Evolutionary conservation across 495 filamentous ascomycete genomes (phyloP).

Genomic region (Xylaria cubensis): DNA sequence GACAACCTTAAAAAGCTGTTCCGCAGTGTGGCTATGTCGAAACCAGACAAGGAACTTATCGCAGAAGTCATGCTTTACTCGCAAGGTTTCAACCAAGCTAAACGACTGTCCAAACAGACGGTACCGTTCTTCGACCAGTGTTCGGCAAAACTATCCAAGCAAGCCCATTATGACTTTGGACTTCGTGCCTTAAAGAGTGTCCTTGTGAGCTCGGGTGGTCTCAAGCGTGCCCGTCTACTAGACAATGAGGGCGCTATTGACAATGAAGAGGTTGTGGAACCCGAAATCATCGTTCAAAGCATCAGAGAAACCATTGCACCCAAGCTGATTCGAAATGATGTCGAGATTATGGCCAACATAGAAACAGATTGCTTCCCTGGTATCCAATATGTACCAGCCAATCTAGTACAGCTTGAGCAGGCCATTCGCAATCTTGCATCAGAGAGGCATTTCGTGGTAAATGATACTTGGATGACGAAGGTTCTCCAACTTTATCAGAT

Average conservation of each 20-base stretch:
- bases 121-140: conserved; percentile 98
- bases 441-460: conserved; percentile 84
- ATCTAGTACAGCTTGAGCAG: conserved; percentile 75
- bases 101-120: conserved; percentile 87
- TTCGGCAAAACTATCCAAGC: conserved; percentile 79
- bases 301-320: conserved; percentile 98
- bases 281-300: conserved; percentile 99
- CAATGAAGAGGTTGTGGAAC: conserved; percentile 80
- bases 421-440: conserved; percentile 82
- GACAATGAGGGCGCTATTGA: conserved; percentile 60
- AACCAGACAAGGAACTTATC: conserved; percentile 99
- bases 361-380: conserved; percentile 89
- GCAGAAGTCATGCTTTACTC: conserved; percentile 99
- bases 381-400: conserved; percentile 89
- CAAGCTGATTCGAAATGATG: conserved; percentile 91
- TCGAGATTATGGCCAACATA: conserved; percentile 83
- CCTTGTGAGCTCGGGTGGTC: conserved; percentile 91
- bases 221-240: conserved; percentile 85
- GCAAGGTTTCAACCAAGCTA: conserved; percentile 96
- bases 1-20: conserved; percentile 99
- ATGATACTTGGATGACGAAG: conserved; percentile 95
- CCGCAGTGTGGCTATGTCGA: conserved; percentile 98
- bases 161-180: conserved; percentile 99
- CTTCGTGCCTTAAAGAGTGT: conserved; percentile 98
- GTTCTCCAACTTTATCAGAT: conserved; percentile 96